Conservation (phyloP, 2,329 filamentous ascomycete species). For the Drechmeria coniospora region DNA sequence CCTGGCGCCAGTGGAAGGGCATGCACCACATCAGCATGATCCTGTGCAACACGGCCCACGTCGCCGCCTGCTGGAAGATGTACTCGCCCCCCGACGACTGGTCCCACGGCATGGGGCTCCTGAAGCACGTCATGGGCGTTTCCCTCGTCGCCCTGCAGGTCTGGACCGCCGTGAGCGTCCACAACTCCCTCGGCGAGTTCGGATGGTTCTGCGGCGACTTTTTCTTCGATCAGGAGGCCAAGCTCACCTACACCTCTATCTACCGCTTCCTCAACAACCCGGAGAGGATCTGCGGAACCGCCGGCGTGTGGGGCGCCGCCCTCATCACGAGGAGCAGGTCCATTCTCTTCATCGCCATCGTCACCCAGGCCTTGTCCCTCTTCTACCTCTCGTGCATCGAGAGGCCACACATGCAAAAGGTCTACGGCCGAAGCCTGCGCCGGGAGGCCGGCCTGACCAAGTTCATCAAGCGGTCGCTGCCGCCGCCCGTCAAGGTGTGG, state of each 20-base stretch:
- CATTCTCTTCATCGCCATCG: slow-evolving; percentile 72
- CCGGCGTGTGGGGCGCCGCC: slow-evolving; percentile 88
- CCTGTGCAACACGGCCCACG: slow-evolving; percentile 77
- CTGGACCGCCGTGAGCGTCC: slow-evolving; percentile 87
- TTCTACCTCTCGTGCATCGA: slow-evolving; percentile 88
- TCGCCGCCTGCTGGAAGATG: slow-evolving; percentile 92
- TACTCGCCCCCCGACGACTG: slow-evolving; percentile 78
- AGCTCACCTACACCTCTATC: slow-evolving; percentile 90
- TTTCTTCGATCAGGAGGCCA: slow-evolving; percentile 81
- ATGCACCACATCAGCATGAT: slow-evolving; percentile 87
- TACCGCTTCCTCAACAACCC: slow-evolving; percentile 98
- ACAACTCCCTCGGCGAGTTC: slow-evolving; percentile 91
- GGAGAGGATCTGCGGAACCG: slow-evolving; percentile 81
- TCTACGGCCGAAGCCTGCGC: slow-evolving; percentile 75
- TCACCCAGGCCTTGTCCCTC: slow-evolving; percentile 74
- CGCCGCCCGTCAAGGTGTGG: slow-evolving; percentile 67
- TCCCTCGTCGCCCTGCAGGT: slow-evolving; percentile 73
- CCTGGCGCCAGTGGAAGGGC: slow-evolving; percentile 96
- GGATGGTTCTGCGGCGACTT: slow-evolving; percentile 99
- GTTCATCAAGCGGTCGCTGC: slow-evolving; percentile 75
- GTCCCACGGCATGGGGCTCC: slow-evolving; percentile 68
- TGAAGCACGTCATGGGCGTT: slow-evolving; percentile 75
- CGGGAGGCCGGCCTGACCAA: slow-evolving; percentile 82
- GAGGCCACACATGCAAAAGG: slow-evolving; percentile 94
- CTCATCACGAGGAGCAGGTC: slow-evolving; percentile 81